Evolutionary conservation across 2,329 filamentous ascomycete species (phyloP), one percentile per base, ranked within the genome.

Genomic region (Venturia pyrina): DNA sequence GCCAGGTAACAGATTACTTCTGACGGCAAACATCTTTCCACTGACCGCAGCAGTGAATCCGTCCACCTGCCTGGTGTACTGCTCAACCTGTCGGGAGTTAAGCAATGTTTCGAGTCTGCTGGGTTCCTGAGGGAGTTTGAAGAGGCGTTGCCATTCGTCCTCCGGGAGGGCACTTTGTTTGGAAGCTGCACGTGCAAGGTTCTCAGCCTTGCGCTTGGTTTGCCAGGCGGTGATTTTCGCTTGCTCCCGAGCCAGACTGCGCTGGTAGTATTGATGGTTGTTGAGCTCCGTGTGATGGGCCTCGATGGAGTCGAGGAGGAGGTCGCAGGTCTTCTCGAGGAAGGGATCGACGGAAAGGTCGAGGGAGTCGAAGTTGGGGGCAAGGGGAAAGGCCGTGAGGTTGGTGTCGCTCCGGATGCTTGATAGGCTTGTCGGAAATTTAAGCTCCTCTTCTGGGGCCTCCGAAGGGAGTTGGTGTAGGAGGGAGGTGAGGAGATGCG

Each of bases 231-330:
- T 88, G 73, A 99, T 97, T 86, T 98, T 99, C 73, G 89, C 81
- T 81, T 99, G 95, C 82, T 99, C 95, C 72, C 95, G 90, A 65
- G 88, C 89, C 66, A 98, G 84, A 75, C 96, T 92, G 73, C 95
- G 87, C 81, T 97, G 92, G 83, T 97, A 97, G 85, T 89, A 91
- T 79, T 97, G 93, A 82, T 96, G 95, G 85, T 99, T 99, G 87
- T 98, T 98, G 77, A 96, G 89, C 80, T 99, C 95, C 68, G 93
- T 96, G 81, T 98, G 95, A 83, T 99, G 95, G 66, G 89, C 89
- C 83, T 99, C 95, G 77, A 99, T 96, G 82, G 89, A 92, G 75
- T 99, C 95, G 69, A 98, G 87, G 66, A 99, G 86, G 71, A 97
- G 86, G 75, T 99, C 93, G 80, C 92, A 96, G 64, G 93, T 96